Base-by-base conservation (phyloP, 1,284 basidiomycete genomes). In the Ceratobasidium theobromae region DNA sequence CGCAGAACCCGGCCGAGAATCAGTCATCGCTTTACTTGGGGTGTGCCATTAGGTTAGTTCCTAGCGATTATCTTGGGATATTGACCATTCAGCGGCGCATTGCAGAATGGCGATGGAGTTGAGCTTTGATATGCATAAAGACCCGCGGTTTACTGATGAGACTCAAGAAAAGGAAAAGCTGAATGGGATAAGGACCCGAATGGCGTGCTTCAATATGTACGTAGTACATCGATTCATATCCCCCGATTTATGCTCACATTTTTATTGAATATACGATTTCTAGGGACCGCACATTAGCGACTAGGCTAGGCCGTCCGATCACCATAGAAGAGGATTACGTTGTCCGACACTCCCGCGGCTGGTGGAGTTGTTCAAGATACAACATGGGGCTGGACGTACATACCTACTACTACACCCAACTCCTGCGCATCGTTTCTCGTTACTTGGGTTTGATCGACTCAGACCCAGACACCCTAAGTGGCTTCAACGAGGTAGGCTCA, bases 301-400 rank as follows among this genome's bases (percentile, higher is more conserved):
- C 90, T 16, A 91, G 93, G 75, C 90, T 92, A 73, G 91, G 92
- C 18, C 93, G 93, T 75, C 89, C 90, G 1, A 86, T 86, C 27
- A 91, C 89, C 23, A 88, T 94, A 73, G 88, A 87, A 73, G 91
- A 93, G 72, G 89, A 93, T 73, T 90, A 83, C 86, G 86, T 91
- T 72, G 83, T 90, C 48, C 81, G 89, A 38, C 84, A 85, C 71
- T 87, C 86, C 12, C 81, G 18, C 2, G 30, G 16, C n/a, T 67
- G 66, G 66, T 60, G 48, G 27, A 52, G 49, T 38, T 33, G 30
- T 21, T 60, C 54, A 35, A 16, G n/a, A n/a, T 41, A 67, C 55
- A 67, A 67, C 38, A 45, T 52, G 18, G 45, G 43, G 12, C 57
- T 57, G 21, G 88, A 91, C 71, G 76, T 91, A 40, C 88, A 90